phyloP scores from a whole-genome alignment of 768 basidiomycete species.

The Hydnomerulius pinastri region DNA sequence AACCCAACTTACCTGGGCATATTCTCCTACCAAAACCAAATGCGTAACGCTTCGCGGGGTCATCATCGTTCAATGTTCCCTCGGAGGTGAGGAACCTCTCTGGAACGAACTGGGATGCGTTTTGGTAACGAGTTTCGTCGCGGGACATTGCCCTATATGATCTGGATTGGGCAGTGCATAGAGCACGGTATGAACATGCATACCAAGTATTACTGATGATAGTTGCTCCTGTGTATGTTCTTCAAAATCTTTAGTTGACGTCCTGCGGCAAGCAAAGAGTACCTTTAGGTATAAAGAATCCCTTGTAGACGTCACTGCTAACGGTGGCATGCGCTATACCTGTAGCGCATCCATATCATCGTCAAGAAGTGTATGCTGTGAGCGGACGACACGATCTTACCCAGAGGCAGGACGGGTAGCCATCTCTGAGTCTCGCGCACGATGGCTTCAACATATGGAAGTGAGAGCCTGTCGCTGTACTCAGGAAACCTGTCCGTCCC shows the following conservation, averaged over 20 bases:
- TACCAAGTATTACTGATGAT: background rate
- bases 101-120: background rate
- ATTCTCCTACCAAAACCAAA: conserved; percentile 3
- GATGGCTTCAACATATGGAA: conserved; percentile 5
- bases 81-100: background rate
- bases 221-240: background rate
- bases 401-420: background rate
- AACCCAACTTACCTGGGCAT: background rate
- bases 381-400: background rate
- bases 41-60: background rate
- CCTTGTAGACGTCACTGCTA: conserved; percentile 33
- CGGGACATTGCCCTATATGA: conserved; percentile 6
- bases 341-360: no score
- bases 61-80: background rate
- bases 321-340: conserved; percentile 14
- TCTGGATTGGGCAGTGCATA: background rate
- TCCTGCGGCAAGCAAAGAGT: no score
- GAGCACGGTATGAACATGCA: background rate
- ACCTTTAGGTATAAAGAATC: conserved; percentile 34
- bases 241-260: no score
- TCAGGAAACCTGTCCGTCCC: background rate
- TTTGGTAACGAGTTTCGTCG: background rate
- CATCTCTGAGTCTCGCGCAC: conserved; percentile 6
- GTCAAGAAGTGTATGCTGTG: background rate
- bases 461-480: background rate